Evolutionary conservation across 176 grass and related monocot species (phyloP), one percentile per base, ranked within the genome.

Genomic region (Avena sativa): DNA sequence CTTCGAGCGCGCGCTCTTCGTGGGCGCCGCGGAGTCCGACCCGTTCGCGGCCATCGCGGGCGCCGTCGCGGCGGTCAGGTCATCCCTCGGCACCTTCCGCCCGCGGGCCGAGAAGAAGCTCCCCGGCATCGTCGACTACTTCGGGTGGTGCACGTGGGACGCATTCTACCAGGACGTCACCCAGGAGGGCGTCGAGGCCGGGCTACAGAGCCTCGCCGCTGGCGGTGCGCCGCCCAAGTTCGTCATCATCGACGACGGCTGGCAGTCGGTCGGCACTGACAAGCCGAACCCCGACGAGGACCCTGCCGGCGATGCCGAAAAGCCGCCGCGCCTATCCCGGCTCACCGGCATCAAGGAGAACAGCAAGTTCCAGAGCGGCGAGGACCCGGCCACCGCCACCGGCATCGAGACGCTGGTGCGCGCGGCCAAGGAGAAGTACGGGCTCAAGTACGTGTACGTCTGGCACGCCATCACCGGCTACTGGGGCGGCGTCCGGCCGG

Each of bases 141-240:
- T 98, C 83, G 96, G 96, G 17, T 98, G 93, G 96, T 98, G 93
- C 87, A 98, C 96, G 0, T 98, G 96, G 96, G 96, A 98, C 89
- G 96, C 96, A 0, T 98, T 98, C 83, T 98, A 98, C 83, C 86
- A 91, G 84, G 97, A 96, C 55, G 97, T 98, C 59, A 94, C 90
- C 2, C 90, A 98, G 87, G 92, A 98, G 76, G 94, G 94, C 48
- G 94, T 98, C 85, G 97, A 96, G 81, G 88, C 90, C 62, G 97
- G 97, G 12, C 92, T 96, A 26, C 79, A 51, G 53, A 94, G 90
- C 88, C 97, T 98, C 65, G 26, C 61, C 38, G 90, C 55, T 25
- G 97, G 97, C 0, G 92, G 94, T 9, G 25, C 85, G 10, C 97
- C 94, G 9, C 94, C 97, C 20, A 87, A 90, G 71, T 98, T 96